Evolutionary conservation across 2,329 filamentous ascomycete genomes (phyloP).

Genomic region (Neonectria hederae): DNA sequence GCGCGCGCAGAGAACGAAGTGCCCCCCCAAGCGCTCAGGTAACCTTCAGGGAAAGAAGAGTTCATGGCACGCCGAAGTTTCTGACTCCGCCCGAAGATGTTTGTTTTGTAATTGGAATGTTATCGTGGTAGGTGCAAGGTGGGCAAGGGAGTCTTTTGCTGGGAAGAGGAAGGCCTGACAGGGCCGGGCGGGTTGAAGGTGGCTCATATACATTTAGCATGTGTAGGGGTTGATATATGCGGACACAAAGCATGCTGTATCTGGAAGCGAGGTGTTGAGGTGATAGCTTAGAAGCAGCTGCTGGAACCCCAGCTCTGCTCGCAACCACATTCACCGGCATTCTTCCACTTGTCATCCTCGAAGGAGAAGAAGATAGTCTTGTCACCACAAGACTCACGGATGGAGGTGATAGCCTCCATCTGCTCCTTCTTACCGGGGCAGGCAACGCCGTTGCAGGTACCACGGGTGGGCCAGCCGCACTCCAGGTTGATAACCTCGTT

Average conservation of each 20-base stretch:
- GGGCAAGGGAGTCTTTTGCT: constrained; percentile 25
- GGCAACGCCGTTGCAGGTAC: constrained; percentile 76
- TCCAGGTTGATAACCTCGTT: constrained; percentile 85
- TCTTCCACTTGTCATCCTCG: constrained; percentile 85
- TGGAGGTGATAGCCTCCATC: constrained; percentile 74
- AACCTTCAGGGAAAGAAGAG: constrained; percentile 21
- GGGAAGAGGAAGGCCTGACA: constrained; percentile 30
- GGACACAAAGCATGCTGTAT: constrained; percentile 34
- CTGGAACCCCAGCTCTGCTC: constrained; percentile 82
- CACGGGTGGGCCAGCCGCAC: constrained; percentile 85
- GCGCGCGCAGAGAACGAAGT: constrained; percentile 2
- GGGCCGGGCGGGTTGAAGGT: constrained; percentile 36
- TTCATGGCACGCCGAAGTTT: constrained; percentile 23
- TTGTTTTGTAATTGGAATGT: constrained; percentile 20
- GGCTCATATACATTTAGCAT: constrained; percentile 45
- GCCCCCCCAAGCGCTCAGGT: constrained; percentile 18
- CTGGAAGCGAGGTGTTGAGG: constrained; percentile 9
- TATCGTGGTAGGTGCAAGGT: constrained; percentile 12
- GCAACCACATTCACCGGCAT: constrained; percentile 71
- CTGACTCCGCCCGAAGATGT: constrained; percentile 25
- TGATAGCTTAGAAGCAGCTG: constrained; percentile 35
- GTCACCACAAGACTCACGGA: constrained; percentile 71
- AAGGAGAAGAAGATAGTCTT: constrained; percentile 85
- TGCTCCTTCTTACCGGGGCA: constrained; percentile 75
- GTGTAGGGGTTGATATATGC: constrained; percentile 28